phyloP scores from a whole-genome alignment of 2,329 filamentous ascomycete genomes.

The Xylaria sp. region DNA sequence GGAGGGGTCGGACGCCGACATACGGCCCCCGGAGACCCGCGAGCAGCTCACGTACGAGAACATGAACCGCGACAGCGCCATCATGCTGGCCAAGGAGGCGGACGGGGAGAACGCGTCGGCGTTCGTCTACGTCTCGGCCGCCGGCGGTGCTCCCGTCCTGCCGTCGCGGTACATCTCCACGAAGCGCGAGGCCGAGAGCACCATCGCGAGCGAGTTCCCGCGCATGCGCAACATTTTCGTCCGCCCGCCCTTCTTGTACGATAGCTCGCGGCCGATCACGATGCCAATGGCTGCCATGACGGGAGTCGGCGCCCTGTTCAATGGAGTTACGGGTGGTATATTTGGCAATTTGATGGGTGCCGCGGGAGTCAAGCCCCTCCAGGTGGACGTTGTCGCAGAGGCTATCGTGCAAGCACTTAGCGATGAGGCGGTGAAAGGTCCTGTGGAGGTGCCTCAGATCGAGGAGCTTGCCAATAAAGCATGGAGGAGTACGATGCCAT shows the following conservation, averaged over 20 bases:
- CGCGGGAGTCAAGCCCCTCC: slow-evolving; percentile 85
- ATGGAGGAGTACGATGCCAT: slow-evolving; percentile 94
- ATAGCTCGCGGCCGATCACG: slow-evolving; percentile 82
- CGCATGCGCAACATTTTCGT: slow-evolving; percentile 83
- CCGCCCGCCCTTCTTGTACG: slow-evolving; percentile 89
- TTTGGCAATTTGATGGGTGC: slow-evolving; percentile 82
- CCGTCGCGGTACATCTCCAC: slow-evolving; percentile 88
- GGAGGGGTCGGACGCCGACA: slow-evolving; percentile 67
- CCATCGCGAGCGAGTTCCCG: slow-evolving; percentile 78
- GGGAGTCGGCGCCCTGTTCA: slow-evolving; percentile 78
- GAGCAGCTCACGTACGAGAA: slow-evolving; percentile 92
- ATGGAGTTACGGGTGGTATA: slow-evolving; percentile 78
- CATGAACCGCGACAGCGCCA: slow-evolving; percentile 93
- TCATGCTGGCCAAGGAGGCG: slow-evolving; percentile 83
- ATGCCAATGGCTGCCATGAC: slow-evolving; percentile 84
- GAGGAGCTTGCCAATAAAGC: slow-evolving; percentile 81
- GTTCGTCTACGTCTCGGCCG: slow-evolving; percentile 91
- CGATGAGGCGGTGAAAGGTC: slow-evolving; percentile 77
- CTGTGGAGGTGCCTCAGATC: slow-evolving; percentile 81
- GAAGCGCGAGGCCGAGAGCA: slow-evolving; percentile 88
- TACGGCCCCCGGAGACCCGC: slow-evolving; percentile 72
- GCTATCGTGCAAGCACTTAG: slow-evolving; percentile 88
- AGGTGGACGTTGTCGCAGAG: slow-evolving; percentile 87
- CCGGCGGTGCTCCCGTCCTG: slow-evolving; percentile 84
- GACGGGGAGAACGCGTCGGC: slow-evolving; percentile 69